Conservation (phyloP, 2,329 filamentous ascomycete genomes). For the Acephala macrosclerotiorum region DNA sequence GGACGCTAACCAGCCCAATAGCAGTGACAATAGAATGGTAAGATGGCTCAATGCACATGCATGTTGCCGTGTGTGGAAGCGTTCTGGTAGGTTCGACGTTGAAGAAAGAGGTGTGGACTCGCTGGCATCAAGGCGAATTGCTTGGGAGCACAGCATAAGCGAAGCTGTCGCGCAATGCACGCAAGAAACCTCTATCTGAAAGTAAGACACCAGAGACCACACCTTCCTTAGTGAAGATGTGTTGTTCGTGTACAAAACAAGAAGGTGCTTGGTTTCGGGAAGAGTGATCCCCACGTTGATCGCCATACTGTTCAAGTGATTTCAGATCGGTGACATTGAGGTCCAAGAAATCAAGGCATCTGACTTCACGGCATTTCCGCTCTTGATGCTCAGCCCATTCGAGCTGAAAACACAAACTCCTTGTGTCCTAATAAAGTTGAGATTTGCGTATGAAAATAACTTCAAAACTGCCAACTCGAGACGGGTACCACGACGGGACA, state of each 20-base stretch:
- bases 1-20: not conserved
- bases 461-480: conserved; percentile 6
- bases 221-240: not conserved
- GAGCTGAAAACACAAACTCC: not conserved
- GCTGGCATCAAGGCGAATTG: not conserved
- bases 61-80: not conserved
- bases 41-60: not conserved
- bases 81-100: not conserved
- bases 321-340: too few relatives aligned
- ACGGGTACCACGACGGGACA: conserved; percentile 16
- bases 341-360: too few relatives aligned
- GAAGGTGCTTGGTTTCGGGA: not conserved
- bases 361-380: not conserved
- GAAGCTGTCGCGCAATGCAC: not conserved
- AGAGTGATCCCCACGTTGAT: not conserved
- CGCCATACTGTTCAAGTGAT: not conserved
- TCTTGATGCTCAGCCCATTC: not conserved
- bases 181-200: not conserved
- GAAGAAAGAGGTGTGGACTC: not conserved
- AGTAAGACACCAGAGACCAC: not conserved
- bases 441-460: not conserved
- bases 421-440: not conserved
- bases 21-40: conserved; percentile 4
- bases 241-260: not conserved
- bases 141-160: not conserved